Evolutionary conservation across 108 stramenopile species (phyloP).

Genomic region (Stephanodiscus minutulus): DNA sequence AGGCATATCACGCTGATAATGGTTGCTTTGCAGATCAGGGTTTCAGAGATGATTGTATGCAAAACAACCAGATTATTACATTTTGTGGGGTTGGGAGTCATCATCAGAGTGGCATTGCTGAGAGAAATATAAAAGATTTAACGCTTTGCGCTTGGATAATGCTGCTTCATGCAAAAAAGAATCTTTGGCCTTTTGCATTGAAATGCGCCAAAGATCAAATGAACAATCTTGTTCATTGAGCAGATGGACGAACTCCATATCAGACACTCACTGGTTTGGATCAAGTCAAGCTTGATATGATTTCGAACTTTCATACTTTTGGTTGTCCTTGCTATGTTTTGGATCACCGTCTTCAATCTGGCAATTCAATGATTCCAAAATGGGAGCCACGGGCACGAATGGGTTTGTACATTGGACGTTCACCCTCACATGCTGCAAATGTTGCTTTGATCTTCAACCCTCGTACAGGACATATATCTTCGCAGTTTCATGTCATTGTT

Average conservation of each 20-base stretch:
- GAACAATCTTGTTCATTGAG: conserved; percentile 34
- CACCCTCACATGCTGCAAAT: conserved; percentile 25
- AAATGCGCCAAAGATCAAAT: conserved; percentile 34
- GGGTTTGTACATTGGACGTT: conserved; percentile 36
- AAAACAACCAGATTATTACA: conserved; percentile 15
- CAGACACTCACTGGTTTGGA: background rate
- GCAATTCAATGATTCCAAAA: conserved; percentile 20
- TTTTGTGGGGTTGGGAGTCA: conserved; percentile 29
- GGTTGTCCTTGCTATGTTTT: conserved; percentile 18
- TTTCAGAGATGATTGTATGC: conserved; percentile 7
- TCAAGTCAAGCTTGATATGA: background rate
- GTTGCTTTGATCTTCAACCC: conserved; percentile 39
- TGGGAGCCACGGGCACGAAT: conserved; percentile 34
- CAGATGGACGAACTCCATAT: conserved; percentile 1
- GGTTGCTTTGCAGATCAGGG: conserved; percentile 28
- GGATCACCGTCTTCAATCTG: conserved; percentile 20
- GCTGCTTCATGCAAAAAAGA: conserved; percentile 22
- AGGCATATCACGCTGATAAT: conserved; percentile 48
- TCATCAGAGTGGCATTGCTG: conserved; percentile 34
- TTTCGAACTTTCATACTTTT: conserved; percentile 23
- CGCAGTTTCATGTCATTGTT: conserved; percentile 33
- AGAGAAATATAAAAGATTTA: conserved; percentile 11
- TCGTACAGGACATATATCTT: conserved; percentile 25
- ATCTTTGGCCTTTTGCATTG: conserved; percentile 47
- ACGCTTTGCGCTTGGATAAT: conserved; percentile 13